Evolutionary conservation across 202 grass and related monocot species (phyloP).

Genomic region (Panicum hallii): DNA sequence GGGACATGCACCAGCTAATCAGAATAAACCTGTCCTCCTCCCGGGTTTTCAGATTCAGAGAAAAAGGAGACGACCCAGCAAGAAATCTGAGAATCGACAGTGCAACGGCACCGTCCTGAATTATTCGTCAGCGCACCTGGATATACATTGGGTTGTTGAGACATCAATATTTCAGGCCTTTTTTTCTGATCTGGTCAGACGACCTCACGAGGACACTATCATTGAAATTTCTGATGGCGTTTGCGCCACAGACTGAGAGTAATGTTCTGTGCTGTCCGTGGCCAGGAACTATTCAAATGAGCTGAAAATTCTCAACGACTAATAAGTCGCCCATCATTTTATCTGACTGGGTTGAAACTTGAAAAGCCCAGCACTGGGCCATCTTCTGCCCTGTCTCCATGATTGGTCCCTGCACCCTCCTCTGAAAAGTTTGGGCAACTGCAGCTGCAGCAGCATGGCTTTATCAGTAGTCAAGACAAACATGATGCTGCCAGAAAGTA

Average conservation of each 20-base stretch:
- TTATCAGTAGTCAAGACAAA: constrained; percentile 35
- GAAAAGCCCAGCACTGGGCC: constrained; percentile 19
- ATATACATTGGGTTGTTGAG: constrained; percentile 16
- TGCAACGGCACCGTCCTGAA: background rate
- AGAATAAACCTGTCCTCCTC: background rate
- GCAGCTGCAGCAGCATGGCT: constrained; percentile 5
- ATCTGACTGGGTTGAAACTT: constrained; percentile 8
- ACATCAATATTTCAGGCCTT: constrained; percentile 26
- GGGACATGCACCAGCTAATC: constrained; percentile 2
- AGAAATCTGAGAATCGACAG: background rate
- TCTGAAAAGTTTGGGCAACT: constrained; percentile 36
- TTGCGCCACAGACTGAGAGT: background rate
- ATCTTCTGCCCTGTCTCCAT: constrained; percentile 32
- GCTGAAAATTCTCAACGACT: constrained; percentile 27
- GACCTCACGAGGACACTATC: constrained; percentile 1
- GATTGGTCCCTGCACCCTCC: constrained; percentile 17
- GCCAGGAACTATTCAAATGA: constrained; percentile 5
- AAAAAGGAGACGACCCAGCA: background rate
- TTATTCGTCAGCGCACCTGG: constrained; percentile 17
- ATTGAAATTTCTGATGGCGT: constrained; percentile 9
- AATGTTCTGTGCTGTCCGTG: background rate
- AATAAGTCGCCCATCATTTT: constrained; percentile 42
- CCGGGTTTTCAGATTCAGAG: constrained; percentile 17
- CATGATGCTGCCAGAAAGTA: constrained; percentile 39
- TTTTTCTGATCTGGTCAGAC: constrained; percentile 21